Conservation (phyloP, 768 basidiomycete genomes). For the Termitomyces sp. region DNA sequence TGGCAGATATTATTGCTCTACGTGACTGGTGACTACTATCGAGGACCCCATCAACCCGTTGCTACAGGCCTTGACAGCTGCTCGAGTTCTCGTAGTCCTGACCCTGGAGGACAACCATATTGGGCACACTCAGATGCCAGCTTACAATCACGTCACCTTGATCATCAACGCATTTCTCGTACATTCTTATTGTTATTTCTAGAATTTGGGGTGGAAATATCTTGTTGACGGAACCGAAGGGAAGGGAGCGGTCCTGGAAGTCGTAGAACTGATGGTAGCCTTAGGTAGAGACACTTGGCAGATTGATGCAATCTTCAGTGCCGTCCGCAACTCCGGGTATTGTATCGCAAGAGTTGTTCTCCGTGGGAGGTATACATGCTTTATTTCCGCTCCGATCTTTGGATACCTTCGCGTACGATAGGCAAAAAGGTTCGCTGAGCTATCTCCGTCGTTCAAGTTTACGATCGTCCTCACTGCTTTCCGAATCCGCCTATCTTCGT, state of each 20-base stretch:
- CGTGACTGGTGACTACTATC: too few relatives aligned
- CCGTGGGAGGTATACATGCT: not conserved
- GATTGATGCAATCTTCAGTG: not conserved
- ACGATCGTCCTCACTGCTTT: not conserved
- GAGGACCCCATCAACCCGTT: too few relatives aligned
- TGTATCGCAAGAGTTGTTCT: not conserved
- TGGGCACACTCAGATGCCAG: too few relatives aligned
- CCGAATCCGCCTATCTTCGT: not conserved
- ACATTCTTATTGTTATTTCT: not conserved
- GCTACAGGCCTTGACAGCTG: too few relatives aligned
- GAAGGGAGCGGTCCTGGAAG: not conserved
- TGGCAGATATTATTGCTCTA: too few relatives aligned
- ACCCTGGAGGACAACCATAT: too few relatives aligned
- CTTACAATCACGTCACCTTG: not conserved
- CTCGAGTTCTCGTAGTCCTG: too few relatives aligned
- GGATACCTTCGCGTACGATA: not conserved
- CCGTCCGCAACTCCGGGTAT: not conserved
- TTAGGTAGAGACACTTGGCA: not conserved
- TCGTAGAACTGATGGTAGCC: not conserved
- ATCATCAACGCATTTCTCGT: not conserved
- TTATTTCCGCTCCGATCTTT: not conserved
- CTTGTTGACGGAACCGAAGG: not conserved
- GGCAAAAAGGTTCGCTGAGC: not conserved
- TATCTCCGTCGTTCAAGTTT: not conserved
- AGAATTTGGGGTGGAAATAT: not conserved